A percentile compares a stretch with the other conserved stretches of the same genome.
Conservation (phyloP, 108 stramenopile genomes). For the Skeletonema grethae region DNA sequence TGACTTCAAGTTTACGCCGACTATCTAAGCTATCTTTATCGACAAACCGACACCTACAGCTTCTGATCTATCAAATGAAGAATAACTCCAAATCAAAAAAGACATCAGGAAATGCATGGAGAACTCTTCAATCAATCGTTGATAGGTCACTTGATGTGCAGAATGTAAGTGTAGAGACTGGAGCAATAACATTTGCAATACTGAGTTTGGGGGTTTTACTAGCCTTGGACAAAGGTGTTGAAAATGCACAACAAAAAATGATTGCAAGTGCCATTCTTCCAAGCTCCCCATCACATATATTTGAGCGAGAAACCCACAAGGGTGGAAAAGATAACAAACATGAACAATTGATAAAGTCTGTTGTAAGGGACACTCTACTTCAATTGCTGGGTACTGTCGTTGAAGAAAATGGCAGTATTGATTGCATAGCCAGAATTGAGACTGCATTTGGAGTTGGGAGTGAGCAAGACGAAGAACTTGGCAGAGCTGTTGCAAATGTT, state of each 20-base stretch:
- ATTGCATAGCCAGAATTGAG: slow-evolving; percentile 34
- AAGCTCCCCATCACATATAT: slow-evolving; percentile 5
- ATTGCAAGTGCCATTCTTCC: slow-evolving; percentile 43
- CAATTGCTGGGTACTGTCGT: slow-evolving; percentile 25
- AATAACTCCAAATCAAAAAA: slow-evolving; percentile 5
- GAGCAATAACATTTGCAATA: slow-evolving; percentile 20
- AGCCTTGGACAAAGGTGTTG: neutral
- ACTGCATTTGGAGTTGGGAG: slow-evolving; percentile 35
- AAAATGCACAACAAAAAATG: slow-evolving; percentile 32
- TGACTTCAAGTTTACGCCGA: neutral
- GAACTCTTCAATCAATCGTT: slow-evolving; percentile 35
- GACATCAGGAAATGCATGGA: slow-evolving; percentile 31
- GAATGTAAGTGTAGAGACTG: neutral
- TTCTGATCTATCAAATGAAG: neutral
- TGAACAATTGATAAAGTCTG: slow-evolving; percentile 15
- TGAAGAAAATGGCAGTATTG: slow-evolving; percentile 8
- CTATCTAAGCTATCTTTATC: neutral
- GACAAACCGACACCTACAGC: neutral
- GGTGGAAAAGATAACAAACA: neutral
- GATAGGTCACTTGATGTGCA: slow-evolving; percentile 1
- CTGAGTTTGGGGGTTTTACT: slow-evolving; percentile 28
- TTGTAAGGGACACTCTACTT: slow-evolving; percentile 23
- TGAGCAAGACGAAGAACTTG: slow-evolving; percentile 31
- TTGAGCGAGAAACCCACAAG: neutral
- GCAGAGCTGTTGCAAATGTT: slow-evolving; percentile 53